Conservation (phyloP, 225 moss, liverwort and hornwort genomes). For the Anthoceros angustus region DNA sequence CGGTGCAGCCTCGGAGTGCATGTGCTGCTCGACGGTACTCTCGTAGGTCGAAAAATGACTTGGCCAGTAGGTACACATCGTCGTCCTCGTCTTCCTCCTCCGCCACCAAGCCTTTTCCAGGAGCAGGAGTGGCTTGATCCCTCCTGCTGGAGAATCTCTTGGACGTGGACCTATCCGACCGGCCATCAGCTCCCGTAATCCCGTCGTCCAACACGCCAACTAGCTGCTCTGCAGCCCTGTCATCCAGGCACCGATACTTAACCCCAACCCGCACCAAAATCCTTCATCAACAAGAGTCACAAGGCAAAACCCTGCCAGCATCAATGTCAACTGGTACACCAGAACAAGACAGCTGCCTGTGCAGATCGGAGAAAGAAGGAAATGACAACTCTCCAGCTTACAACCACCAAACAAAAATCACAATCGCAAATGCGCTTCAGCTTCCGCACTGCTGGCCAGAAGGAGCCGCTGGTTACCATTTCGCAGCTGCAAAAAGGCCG, state of each 20-base stretch:
- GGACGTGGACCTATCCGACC: slow-evolving; percentile 29
- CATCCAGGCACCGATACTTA: slow-evolving; percentile 5
- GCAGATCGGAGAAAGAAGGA: too few species aligned
- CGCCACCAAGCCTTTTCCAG: slow-evolving; percentile 18
- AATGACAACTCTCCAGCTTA: too few species aligned
- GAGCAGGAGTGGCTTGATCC: slow-evolving; percentile 18
- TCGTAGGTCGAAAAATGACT: slow-evolving; percentile 71
- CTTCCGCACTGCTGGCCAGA: too few species aligned
- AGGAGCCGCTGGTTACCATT: slow-evolving; percentile 24
- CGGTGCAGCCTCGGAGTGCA: slow-evolving; percentile 45
- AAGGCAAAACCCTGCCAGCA: too few species aligned
- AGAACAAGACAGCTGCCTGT: too few species aligned
- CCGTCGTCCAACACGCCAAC: slow-evolving; percentile 59
- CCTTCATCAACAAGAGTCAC: too few species aligned
- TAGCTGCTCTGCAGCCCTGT: slow-evolving; percentile 91
- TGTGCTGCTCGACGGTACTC: slow-evolving; percentile 82
- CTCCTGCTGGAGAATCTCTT: slow-evolving; percentile 51
- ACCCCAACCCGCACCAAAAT: too few species aligned
- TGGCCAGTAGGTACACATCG: slow-evolving; percentile 60
- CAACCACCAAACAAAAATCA: too few species aligned
- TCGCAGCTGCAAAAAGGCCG: slow-evolving; percentile 54
- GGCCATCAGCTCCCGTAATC: slow-evolving; percentile 7
- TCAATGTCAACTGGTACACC: too few species aligned
- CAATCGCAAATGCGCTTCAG: too few species aligned
- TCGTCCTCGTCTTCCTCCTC: slow-evolving; percentile 63